These are phyloP conservation scores for Macrophomina tecta DNA, from an alignment of 2,329 filamentous ascomycete genomes.

Conservation along the genomic window DNA sequence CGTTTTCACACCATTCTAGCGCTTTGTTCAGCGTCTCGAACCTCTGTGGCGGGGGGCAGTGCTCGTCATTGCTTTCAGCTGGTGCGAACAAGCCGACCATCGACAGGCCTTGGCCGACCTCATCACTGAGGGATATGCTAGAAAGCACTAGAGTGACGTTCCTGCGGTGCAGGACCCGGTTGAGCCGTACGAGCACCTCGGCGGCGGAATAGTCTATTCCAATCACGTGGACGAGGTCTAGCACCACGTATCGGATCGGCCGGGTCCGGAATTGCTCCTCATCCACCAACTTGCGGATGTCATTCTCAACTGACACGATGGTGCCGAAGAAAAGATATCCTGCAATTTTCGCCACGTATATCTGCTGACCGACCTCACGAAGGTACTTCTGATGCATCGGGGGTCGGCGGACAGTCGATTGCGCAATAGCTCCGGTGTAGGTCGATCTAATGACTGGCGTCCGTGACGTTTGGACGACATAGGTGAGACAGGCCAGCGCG, in stretches of 20 bases:
- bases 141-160: constrained; percentile 83
- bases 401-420: constrained; percentile 90
- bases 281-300: constrained; percentile 80
- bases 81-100: constrained; percentile 79
- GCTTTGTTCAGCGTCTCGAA: constrained; percentile 92
- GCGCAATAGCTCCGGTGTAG: constrained; percentile 88
- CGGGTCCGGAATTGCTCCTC: constrained; percentile 78
- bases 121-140: constrained; percentile 76
- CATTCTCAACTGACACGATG: constrained; percentile 92
- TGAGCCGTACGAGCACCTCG: constrained; percentile 92
- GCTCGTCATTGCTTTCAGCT: constrained; percentile 71
- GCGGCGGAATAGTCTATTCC: constrained; percentile 96
- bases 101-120: constrained; percentile 77
- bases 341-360: constrained; percentile 87
- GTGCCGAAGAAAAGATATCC: constrained; percentile 99
- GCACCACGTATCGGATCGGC: constrained; percentile 86
- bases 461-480: constrained; percentile 88
- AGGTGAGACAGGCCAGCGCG: constrained; percentile 85
- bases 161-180: constrained; percentile 77
- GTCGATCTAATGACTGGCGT: constrained; percentile 87
- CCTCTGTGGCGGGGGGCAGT: constrained; percentile 60
- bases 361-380: constrained; percentile 83
- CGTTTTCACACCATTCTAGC: constrained; percentile 93
- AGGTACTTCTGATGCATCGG: constrained; percentile 88
- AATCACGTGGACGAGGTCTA: constrained; percentile 88